Conservation (phyloP, 108 stramenopile species). For the Skeletonema tropicum region DNA sequence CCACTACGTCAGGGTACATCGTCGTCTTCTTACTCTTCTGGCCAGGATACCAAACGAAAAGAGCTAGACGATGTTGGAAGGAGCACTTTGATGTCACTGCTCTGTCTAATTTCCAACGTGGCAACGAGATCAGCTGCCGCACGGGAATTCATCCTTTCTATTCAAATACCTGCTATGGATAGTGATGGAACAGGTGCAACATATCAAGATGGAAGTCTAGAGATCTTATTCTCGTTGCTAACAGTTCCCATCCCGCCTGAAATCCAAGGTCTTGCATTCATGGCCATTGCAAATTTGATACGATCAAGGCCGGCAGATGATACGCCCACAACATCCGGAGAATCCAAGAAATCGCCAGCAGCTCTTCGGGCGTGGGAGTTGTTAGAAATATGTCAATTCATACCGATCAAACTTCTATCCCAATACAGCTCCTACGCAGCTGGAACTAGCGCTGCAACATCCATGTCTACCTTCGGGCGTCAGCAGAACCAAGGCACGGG, state of each 20-base stretch:
- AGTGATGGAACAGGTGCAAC: conserved; percentile 13
- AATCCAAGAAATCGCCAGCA: conserved; percentile 21
- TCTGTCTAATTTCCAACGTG: conserved; percentile 69
- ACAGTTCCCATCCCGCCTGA: conserved; percentile 58
- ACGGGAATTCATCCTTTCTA: conserved; percentile 53
- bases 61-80: conserved; percentile 66
- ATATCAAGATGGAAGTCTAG: conserved; percentile 59
- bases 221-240: conserved; percentile 72
- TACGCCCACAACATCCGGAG: neutral
- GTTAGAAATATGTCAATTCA: conserved; percentile 68
- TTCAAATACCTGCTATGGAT: conserved; percentile 49
- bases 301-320: conserved; percentile 21
- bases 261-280: conserved; percentile 67
- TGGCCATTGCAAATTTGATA: conserved; percentile 75
- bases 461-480: conserved; percentile 17
- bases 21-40: conserved; percentile 24
- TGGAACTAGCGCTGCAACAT: conserved; percentile 18
- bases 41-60: conserved; percentile 41
- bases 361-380: conserved; percentile 74
- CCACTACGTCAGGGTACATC: conserved; percentile 18
- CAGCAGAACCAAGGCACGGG: conserved; percentile 6
- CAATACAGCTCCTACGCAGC: conserved; percentile 55
- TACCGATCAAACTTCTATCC: conserved; percentile 68
- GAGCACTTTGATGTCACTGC: conserved; percentile 45
- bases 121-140: conserved; percentile 53